Conservation (phyloP, 78 protist species). For the Salpingoeca rosetta region DNA sequence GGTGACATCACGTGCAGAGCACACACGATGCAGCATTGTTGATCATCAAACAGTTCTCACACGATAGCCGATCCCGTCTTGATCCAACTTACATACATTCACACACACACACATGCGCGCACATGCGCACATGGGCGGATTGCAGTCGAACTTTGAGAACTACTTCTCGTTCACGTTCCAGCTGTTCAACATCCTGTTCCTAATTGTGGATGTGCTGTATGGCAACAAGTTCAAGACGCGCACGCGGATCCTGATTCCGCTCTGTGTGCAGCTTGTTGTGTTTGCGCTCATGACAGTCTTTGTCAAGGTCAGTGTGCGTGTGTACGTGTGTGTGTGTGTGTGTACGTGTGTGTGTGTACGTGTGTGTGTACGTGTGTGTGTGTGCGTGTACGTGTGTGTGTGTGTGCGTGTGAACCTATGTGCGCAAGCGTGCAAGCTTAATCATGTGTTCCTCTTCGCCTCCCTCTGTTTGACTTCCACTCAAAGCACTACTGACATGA, state of each 20-base stretch:
- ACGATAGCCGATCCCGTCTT: too few species aligned
- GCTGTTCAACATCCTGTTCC: constrained; percentile 1
- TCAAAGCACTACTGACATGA: neutral
- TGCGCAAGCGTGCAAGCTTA: too few species aligned
- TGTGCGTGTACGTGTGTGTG: too few species aligned
- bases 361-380: neutral
- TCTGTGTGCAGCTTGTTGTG: constrained; percentile 9
- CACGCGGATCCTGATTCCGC: neutral
- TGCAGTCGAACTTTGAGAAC: neutral
- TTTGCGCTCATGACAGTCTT: neutral
- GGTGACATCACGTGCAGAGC: too few species aligned
- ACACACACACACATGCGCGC: too few species aligned
- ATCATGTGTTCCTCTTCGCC: neutral
- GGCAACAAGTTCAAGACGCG: neutral
- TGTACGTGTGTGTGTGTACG: constrained; percentile 3
- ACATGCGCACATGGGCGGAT: too few species aligned
- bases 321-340: too few species aligned
- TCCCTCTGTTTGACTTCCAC: neutral
- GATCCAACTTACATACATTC: too few species aligned
- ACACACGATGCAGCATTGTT: too few species aligned
- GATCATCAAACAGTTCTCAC: too few species aligned
- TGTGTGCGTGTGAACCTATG: too few species aligned
- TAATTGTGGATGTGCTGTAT: neutral
- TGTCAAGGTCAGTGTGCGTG: neutral
- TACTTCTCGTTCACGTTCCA: constrained; percentile 41